Base-by-base conservation (phyloP, 1,284 basidiomycete genomes). In the Tylopilus sp. region DNA sequence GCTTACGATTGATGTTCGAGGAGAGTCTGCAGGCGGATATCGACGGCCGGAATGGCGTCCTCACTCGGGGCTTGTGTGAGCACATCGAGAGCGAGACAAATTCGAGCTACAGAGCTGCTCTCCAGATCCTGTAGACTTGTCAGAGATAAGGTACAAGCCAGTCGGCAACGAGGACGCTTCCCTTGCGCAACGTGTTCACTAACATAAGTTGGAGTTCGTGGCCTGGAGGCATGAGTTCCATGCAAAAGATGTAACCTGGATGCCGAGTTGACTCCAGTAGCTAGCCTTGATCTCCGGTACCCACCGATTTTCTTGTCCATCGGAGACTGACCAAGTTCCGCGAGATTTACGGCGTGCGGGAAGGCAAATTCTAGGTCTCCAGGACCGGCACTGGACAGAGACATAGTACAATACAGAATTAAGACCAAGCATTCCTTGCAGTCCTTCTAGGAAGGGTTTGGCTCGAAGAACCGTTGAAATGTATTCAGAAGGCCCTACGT, bases 151-250 rank as follows among this genome's bases (percentile, higher is more conserved):
- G 11, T 25, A 28, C 39, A 19, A 39, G 31, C 6, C 15, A 31
- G 15, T 25, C 5, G 12, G 18, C 13, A 23, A 30, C 12, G 21
- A 33, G 3, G n/a, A 40, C n/a, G 5, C 53, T 48, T 45, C 82
- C 87, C 75, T 90, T 90, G 53, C 87, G 81, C 34, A 89, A 60
- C 1, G 88, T 89, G 55, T 91, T 91, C 38, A 91, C 81, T 12
- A 91, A 71, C 86, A 91, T 88, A n/a, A 91, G 71, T 51, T 80
- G 77, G 25, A 90, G 71, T 54, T 88, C 86, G 59, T 89, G 81
- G 36, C 75, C 67, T 16, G 66, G 57, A 33, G 79, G 76, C 82
- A 91, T 86, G 16, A 86, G 67, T 60, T 87, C 80, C 37, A 74
- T 67, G 59, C 87, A 90, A 60, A 88, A 89, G 7, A 83, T 65